Percentiles rank a stretch among this genome's conserved stretches.
Evolutionary conservation across 106 monocot species (phyloP).

Genomic region (Dendrobium huoshanense): DNA sequence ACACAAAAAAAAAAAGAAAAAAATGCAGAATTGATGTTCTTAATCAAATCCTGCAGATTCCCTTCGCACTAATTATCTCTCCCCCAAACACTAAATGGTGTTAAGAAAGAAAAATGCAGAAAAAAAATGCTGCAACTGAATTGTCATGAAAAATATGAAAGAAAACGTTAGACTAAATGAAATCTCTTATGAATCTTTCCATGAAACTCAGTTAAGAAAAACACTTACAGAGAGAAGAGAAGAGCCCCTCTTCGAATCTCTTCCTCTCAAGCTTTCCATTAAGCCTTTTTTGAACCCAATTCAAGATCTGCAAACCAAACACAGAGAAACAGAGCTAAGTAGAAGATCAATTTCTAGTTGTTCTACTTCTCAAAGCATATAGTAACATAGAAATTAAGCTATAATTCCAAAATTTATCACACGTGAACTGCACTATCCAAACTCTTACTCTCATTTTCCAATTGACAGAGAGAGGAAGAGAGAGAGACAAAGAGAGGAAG

Average conservation of each 20-base stretch:
- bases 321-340: not conserved
- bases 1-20: not conserved
- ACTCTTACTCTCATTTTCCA: not conserved
- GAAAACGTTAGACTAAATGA: not conserved
- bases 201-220: not conserved
- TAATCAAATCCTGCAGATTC: not conserved
- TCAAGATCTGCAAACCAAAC: conserved; percentile 2
- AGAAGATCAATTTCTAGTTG: not conserved
- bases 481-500: not conserved
- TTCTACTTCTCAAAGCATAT: not conserved
- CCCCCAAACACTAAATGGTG: not conserved
- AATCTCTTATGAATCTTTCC: not conserved
- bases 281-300: not conserved
- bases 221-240: not conserved
- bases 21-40: not conserved
- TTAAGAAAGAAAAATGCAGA: not conserved
- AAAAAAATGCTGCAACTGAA: too few species aligned
- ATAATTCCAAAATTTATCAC: not conserved
- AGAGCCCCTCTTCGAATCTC: not conserved
- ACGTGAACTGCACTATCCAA: not conserved
- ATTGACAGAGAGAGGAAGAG: not conserved
- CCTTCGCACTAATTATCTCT: not conserved
- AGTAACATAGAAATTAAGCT: too few species aligned
- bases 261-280: not conserved
- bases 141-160: too few species aligned